phyloP scores from a whole-genome alignment of 768 basidiomycete species.

The Boletus rubroflammeus region DNA sequence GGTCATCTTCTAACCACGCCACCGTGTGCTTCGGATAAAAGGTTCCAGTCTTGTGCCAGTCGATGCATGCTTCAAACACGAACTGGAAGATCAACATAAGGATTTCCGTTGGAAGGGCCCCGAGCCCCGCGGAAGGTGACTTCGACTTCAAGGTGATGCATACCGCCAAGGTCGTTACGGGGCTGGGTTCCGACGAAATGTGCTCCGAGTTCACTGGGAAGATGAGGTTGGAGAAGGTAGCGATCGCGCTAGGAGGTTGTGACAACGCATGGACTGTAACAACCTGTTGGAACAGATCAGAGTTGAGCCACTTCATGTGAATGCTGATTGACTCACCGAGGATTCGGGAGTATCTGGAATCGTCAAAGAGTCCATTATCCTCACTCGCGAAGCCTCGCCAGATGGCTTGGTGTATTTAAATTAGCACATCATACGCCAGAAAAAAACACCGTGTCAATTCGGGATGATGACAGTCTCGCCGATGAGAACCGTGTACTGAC shows the following conservation, averaged over 20 bases:
- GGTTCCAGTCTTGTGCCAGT: neutral
- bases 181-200: neutral
- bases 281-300: neutral
- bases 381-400: too few species aligned
- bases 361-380: neutral
- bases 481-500: neutral
- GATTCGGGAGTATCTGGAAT: neutral
- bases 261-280: neutral
- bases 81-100: constrained; percentile 3
- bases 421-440: neutral
- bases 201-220: neutral
- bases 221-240: neutral
- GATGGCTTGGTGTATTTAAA: neutral
- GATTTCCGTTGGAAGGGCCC: constrained; percentile 4
- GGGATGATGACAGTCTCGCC: neutral
- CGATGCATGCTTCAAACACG: constrained; percentile 2
- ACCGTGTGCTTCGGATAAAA: neutral
- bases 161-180: too few species aligned
- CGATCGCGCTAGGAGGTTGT: neutral
- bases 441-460: neutral
- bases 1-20: constrained; percentile 10
- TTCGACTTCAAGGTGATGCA: neutral
- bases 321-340: neutral
- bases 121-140: neutral
- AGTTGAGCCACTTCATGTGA: neutral